phyloP scores from a whole-genome alignment of 2,329 filamentous ascomycete genomes.

The Hymenoscyphus infarciens region DNA sequence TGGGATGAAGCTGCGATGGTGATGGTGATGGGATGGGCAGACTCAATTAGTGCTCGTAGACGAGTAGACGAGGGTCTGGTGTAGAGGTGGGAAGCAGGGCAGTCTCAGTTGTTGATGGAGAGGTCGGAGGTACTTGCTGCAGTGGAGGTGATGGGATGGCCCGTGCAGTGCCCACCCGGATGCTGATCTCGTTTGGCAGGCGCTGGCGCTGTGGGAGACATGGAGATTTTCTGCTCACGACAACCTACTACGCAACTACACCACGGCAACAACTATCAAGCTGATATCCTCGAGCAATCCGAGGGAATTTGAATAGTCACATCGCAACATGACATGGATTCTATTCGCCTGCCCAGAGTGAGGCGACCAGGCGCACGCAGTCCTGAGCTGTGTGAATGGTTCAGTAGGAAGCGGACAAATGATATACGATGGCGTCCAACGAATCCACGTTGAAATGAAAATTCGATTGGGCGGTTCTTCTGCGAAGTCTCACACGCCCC shows the following conservation, averaged over 20 bases:
- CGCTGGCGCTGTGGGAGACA: neutral
- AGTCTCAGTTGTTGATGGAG: conserved; percentile 11
- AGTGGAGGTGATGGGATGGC: neutral
- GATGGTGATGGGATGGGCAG: conserved; percentile 16
- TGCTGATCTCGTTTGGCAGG: neutral
- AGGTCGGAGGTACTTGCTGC: neutral
- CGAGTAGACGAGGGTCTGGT: conserved; percentile 8
- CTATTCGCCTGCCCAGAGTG: neutral
- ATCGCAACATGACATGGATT: neutral
- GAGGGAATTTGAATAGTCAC: neutral
- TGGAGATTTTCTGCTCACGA: neutral
- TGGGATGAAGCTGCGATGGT: conserved; percentile 10
- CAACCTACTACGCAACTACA: neutral
- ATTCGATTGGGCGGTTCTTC: neutral
- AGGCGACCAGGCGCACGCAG: neutral
- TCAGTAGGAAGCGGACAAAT: conserved; percentile 2
- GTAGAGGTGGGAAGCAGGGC: conserved; percentile 1
- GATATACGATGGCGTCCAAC: neutral
- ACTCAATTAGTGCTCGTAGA: conserved; percentile 14
- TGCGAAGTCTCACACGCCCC: neutral
- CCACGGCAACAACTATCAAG: too few relatives aligned
- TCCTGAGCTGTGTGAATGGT: conserved; percentile 3
- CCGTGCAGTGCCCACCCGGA: neutral
- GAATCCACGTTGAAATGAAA: neutral
- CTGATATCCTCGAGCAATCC: neutral